Evolutionary conservation across 768 basidiomycete species (phyloP), one percentile per base, ranked within the genome.

Genomic region (Grammothele lineata): DNA sequence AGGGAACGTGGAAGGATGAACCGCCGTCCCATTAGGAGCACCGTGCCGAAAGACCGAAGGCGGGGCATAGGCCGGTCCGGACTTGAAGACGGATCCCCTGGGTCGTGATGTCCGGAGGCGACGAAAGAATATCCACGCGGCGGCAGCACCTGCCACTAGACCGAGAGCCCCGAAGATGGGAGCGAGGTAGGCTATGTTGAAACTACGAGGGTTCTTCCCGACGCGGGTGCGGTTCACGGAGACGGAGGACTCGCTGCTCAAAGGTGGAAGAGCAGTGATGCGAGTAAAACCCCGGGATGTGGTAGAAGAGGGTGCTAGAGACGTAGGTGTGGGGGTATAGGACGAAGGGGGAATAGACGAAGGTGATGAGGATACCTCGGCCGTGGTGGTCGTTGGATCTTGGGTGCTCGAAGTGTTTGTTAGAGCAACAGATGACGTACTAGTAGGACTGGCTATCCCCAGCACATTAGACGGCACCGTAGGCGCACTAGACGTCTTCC

Each of bases 21-120:
- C n/a, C n/a, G n/a, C n/a, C n/a, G n/a, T n/a, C n/a, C n/a, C n/a
- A n/a, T n/a, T n/a, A 10, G 36, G 18, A 34, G 11, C 27, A 10
- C n/a, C 40, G 18, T 27, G 24, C 18, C 46, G 37, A 42, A 48
- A 48, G 25, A 22, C 14, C 15, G 43, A n/a, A 2, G 56, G 48
- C 3, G 62, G 51, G 17, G 37, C 41, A 47, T 68, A 68, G 2
- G 48, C 54, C 12, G 66, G 64, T 0, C 66, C 66, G 4, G 61
- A 49, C 30, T 60, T 43, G 10, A 66, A 51, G 5, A 25, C 38
- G 10, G 15, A 37, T 6, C 39, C 55, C 15, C 39, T 45, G 8
- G 41, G 17, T 10, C 30, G 41, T 22, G 51, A 30, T 37, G 33
- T 19, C n/a, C n/a, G n/a, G n/a, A n/a, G n/a, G n/a, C n/a, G n/a